Evolutionary conservation across 495 filamentous ascomycete genomes (phyloP), one percentile per base, ranked within the genome.

Genomic region (Penicillium samsonianum): DNA sequence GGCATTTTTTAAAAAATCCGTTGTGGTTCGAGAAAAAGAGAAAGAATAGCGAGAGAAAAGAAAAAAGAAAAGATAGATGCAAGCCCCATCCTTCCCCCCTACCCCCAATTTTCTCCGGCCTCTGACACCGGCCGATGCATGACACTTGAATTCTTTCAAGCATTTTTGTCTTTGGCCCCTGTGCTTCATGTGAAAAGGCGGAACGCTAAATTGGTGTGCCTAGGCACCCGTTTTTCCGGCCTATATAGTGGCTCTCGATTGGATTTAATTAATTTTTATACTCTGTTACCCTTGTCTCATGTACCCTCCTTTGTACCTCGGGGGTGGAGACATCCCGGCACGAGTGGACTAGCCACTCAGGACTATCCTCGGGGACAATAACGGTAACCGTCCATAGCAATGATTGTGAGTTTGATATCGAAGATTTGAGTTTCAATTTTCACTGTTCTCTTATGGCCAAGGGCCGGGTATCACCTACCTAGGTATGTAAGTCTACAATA

Each of bases 131-230:
- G 50, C 25, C 38, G 23, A 55, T 55, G 43, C 53, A 55, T 55
- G 14, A 47, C 42, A 47, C 41, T 54, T 20, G 37, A 30, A 41
- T 51, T 25, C 20, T 50, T 37, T 37, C 52, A 47, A 55, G 53
- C 31, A 47, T 42, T 42, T 46, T 26, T 2, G 11, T 17, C 3
- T 31, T 17, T 33, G 7, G 6, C 42, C 22, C 42, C 41, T 46
- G 53, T 47, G 42, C 42, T 47, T 55, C 35, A 52, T 52, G 53
- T 55, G 53, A 55, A 55, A 47, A 47, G 31, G 20, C 42, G 51
- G 35, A 38, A 37, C 19, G 40, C 41, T 25, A 38, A 55, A 37
- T 45, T 55, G 11, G 43, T 23, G 51, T 23, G 51, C 26, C 30
- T 55, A 55, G 31, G 22, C 53, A 38, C 20, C 19, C 44, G 19